Evolutionary conservation across 2,329 filamentous ascomycete genomes (phyloP).

Genomic region (Paraphoma chrysanthemicola): DNA sequence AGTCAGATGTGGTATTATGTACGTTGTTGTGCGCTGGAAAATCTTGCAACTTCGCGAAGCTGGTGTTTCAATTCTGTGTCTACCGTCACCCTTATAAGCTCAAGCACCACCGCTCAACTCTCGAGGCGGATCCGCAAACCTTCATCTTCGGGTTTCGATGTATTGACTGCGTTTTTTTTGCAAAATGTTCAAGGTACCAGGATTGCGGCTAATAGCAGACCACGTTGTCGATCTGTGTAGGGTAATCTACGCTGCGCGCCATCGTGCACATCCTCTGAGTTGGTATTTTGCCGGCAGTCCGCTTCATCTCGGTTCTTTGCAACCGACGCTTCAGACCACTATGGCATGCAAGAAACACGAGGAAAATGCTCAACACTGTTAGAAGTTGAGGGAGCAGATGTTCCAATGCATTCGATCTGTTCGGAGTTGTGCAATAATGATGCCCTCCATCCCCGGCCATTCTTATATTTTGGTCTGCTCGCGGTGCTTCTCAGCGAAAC

Average conservation of each 20-base stretch:
- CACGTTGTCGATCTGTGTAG: constrained; percentile 2
- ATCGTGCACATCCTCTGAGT: constrained; percentile 1
- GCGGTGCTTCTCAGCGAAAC: too few species aligned
- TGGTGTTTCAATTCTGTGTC: too few species aligned
- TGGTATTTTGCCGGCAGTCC: constrained; percentile 33
- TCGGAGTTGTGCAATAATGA: too few species aligned
- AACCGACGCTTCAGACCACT: constrained; percentile 13
- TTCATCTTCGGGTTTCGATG: not conserved
- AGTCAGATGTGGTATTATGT: too few species aligned
- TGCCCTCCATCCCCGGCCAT: too few species aligned
- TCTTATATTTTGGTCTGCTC: too few species aligned
- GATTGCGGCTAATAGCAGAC: not conserved
- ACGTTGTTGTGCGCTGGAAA: too few species aligned
- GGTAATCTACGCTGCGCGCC: not conserved
- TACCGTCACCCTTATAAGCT: too few species aligned
- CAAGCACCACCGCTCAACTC: too few species aligned
- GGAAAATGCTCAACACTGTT: constrained; percentile 5
- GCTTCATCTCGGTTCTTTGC: constrained; percentile 23
- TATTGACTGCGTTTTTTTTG: not conserved
- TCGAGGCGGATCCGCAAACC: constrained; percentile 1
- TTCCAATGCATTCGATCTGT: too few species aligned
- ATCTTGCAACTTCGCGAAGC: too few species aligned
- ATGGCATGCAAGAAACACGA: constrained; percentile 12
- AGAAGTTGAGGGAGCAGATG: constrained; percentile 17
- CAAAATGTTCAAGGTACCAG: not conserved